phyloP scores from a whole-genome alignment of 805 yeast species.

The Zygosaccharomyces siamensis region DNA sequence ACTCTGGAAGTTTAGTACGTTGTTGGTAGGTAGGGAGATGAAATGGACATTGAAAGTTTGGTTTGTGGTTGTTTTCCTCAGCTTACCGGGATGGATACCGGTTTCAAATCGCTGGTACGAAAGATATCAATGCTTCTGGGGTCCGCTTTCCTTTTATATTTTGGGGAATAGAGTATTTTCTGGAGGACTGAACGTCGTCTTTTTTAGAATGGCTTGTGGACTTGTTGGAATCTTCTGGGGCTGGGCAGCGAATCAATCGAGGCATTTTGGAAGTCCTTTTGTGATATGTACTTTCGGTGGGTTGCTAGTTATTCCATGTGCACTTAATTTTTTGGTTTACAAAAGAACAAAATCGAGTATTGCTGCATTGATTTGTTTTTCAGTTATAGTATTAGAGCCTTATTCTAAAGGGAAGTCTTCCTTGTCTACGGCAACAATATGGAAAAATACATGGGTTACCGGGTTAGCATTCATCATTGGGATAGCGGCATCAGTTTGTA shows the following conservation, averaged over 20 bases:
- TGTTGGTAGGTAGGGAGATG: slow-evolving; percentile 37
- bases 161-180: slow-evolving; percentile 41
- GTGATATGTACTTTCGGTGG: slow-evolving; percentile 41
- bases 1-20: slow-evolving; percentile 37
- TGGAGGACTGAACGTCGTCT: slow-evolving; percentile 35
- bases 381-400: slow-evolving; percentile 37
- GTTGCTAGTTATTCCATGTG: slow-evolving; percentile 32
- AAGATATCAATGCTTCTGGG: slow-evolving; percentile 42
- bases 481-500: slow-evolving; percentile 34
- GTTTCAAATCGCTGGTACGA: slow-evolving; percentile 41
- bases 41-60: slow-evolving; percentile 43
- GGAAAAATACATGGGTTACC: slow-evolving; percentile 40
- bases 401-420: slow-evolving; percentile 16
- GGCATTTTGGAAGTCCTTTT: slow-evolving; percentile 36
- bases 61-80: slow-evolving; percentile 35
- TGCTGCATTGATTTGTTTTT: slow-evolving; percentile 39
- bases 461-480: slow-evolving; percentile 40
- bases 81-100: slow-evolving; percentile 43
- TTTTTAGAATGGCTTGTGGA: slow-evolving; percentile 35
- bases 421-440: slow-evolving; percentile 27
- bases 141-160: slow-evolving; percentile 36
- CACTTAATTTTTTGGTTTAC: slow-evolving; percentile 36
- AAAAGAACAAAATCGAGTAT: slow-evolving; percentile 43
- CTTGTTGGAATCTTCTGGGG: slow-evolving; percentile 45
- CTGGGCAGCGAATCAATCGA: slow-evolving; percentile 42